Evolutionary conservation across 1,284 basidiomycete species (phyloP).

Genomic region (Ganoderma boninense): DNA sequence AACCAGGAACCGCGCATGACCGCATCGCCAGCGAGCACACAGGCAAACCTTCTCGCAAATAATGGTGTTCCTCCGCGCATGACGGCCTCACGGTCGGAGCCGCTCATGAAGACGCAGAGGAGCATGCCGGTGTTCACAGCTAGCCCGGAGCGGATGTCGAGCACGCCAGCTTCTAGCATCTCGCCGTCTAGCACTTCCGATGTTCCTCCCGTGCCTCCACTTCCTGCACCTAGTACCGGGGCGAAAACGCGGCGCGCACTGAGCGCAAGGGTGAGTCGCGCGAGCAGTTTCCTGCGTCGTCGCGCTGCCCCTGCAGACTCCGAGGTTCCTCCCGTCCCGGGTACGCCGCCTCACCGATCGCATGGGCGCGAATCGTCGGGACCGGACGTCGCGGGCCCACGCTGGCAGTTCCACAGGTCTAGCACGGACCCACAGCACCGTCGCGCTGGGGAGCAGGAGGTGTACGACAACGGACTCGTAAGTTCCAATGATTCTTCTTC

Average conservation of each 20-base stretch:
- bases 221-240: not conserved
- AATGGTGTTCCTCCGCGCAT: not conserved
- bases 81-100: slow-evolving; percentile 4
- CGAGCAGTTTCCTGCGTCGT: slow-evolving; percentile 30
- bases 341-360: not conserved
- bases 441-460: slow-evolving; percentile 69
- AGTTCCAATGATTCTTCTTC: slow-evolving; percentile 34
- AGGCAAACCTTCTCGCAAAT: slow-evolving; percentile 2
- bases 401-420: slow-evolving; percentile 41
- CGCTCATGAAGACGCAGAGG: not conserved
- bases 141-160: not conserved
- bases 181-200: not conserved
- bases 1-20: slow-evolving; percentile 23
- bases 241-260: slow-evolving; percentile 30
- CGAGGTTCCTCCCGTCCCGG: not conserved
- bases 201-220: not conserved
- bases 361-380: slow-evolving; percentile 13
- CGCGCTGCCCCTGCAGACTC: slow-evolving; percentile 3
- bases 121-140: not conserved
- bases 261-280: slow-evolving; percentile 34
- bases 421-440: slow-evolving; percentile 43
- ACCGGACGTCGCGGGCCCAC: slow-evolving; percentile 56
- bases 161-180: not conserved
- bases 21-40: slow-evolving; percentile 24
- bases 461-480: slow-evolving; percentile 65